These are phyloP conservation scores for Arthrobotrys sphaeroides DNA, from an alignment of 2,329 filamentous ascomycete genomes.

Conservation along the genomic window DNA sequence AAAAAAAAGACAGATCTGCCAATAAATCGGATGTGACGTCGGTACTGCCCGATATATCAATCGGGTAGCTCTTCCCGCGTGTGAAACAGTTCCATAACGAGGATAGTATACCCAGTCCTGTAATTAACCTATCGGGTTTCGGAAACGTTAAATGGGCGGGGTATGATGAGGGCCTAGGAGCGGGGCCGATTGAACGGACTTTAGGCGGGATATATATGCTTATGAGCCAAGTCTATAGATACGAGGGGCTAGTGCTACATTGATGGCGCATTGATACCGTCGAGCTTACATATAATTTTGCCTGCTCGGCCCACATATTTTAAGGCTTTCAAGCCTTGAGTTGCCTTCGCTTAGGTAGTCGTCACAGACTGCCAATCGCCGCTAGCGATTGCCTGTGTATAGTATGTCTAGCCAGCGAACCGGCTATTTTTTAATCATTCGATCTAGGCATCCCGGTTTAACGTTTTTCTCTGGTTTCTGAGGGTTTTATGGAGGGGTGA, in stretches of 20 bases:
- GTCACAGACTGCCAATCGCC: conserved; percentile 17
- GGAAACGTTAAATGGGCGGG: background rate
- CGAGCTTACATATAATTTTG: too few relatives aligned
- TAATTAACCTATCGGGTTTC: background rate
- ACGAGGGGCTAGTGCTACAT: background rate
- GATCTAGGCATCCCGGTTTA: background rate
- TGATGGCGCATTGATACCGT: background rate
- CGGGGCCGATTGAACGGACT: background rate
- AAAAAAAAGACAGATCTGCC: background rate
- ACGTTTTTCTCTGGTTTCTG: background rate
- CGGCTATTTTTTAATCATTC: background rate
- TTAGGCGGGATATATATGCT: background rate
- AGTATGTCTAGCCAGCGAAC: conserved; percentile 22
- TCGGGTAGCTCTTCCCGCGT: background rate
- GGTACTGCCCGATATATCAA: background rate
- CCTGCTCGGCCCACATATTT: too few relatives aligned
- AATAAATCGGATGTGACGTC: background rate
- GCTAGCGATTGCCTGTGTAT: conserved; percentile 17
- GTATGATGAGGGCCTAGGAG: too few relatives aligned
- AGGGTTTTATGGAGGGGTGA: background rate
- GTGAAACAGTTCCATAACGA: background rate
- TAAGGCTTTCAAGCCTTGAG: background rate
- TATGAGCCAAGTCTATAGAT: background rate
- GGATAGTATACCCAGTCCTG: background rate
- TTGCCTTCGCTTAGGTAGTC: background rate